These are phyloP conservation scores for Cryptococcus maquisensis DNA, from an alignment of 1,284 basidiomycete genomes.

Conservation along the genomic window DNA sequence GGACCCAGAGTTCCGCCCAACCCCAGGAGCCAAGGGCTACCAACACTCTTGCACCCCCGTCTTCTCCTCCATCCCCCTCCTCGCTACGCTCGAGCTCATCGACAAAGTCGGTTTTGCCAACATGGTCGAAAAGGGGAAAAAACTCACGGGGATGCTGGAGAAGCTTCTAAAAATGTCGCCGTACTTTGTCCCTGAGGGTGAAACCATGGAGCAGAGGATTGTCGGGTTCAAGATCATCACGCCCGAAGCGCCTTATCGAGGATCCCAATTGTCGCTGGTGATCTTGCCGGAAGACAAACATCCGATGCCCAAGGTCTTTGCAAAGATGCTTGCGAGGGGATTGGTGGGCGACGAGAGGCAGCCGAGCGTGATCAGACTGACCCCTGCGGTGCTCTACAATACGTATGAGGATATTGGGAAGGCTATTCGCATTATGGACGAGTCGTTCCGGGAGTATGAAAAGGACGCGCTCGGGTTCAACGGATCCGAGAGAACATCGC, in stretches of 20 bases:
- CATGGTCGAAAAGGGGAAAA: conserved; percentile 64
- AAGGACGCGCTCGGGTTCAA: conserved; percentile 1
- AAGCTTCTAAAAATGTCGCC: conserved; percentile 58
- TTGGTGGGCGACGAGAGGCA: conserved; percentile 84
- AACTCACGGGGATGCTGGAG: conserved; percentile 69
- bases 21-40: conserved; percentile 86
- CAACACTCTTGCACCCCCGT: conserved; percentile 91
- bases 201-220: too few relatives aligned
- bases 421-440: conserved; percentile 62
- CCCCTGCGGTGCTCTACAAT: conserved; percentile 80
- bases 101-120: conserved; percentile 67
- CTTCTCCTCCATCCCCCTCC: conserved; percentile 69
- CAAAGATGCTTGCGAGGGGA: conserved; percentile 61
- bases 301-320: conserved; percentile 67
- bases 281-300: conserved; percentile 61
- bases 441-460: conserved; percentile 43
- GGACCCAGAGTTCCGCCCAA: conserved; percentile 76
- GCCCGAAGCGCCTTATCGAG: conserved; percentile 64
- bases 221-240: conserved; percentile 84
- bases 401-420: conserved; percentile 69
- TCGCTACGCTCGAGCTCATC: conserved; percentile 78
- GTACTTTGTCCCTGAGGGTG: conserved; percentile 52
- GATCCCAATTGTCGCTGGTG: conserved; percentile 78
- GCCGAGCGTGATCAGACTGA: conserved; percentile 83
- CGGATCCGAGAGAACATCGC: neutral